Base-by-base conservation (phyloP, 2,329 filamentous ascomycete genomes). In the Coniochaeta pulveracea region DNA sequence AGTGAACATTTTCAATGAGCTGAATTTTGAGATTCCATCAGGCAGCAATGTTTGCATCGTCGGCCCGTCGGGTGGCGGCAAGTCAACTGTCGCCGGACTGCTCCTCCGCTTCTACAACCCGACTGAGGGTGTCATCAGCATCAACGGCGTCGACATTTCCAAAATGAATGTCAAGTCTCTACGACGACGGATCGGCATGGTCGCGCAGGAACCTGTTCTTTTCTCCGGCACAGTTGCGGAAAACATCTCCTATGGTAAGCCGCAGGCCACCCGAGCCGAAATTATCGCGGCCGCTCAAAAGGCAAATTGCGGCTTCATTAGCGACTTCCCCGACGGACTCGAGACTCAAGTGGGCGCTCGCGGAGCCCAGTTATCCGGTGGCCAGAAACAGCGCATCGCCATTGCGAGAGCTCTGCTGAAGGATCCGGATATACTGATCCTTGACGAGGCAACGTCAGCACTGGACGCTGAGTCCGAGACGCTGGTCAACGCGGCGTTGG, bases 401-500 rank as follows among this genome's bases (percentile, higher is more conserved):
- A 98, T 98, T 54, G 91, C 91, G 5, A 76, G 93, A 35, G 91
- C 91, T 10, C 69, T 98, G 18, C 77, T 98, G 46, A 96, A 96
- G 58, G 76, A 95, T 41, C 93, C 93, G 0, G 91, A 98, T 58
- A 96, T 98, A 41, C 65, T 98, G 18, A 93, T 98, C 39, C 72
- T 98, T 1, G 91, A 98, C 50, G 91, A 98, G 65, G 84, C 93
- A 12, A 98, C 93, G 1, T 94, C 85, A 3, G 91, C 91, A 1
- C 69, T 98, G 6, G 91, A 98, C 52, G 91, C 91, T 10, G 91
- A 98, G 57, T 94, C 85, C 0, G 91, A 98, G 56, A 96, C 91
- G 0, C 72, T 96, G 3, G 91, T 98, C 39, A 98, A 98, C 54
- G 79, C 85, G 47, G 91, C 91, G 3, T 68, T 98, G 3, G 76